Conservation (phyloP, 176 grass and related monocot species). For the Eleusine indica region DNA sequence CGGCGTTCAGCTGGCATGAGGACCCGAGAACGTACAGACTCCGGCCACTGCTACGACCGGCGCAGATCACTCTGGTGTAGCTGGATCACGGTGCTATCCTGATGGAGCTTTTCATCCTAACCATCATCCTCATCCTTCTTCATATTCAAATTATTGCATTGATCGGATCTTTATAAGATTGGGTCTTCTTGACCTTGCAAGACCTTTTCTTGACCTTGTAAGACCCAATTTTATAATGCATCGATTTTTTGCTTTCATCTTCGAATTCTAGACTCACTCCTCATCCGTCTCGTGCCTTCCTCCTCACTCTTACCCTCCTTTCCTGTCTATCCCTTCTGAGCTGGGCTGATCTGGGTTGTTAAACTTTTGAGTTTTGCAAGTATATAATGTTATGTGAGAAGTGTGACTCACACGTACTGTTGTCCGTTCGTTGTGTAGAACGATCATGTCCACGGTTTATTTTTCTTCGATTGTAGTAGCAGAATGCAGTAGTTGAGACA, state of each 20-base stretch:
- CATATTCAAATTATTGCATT: fast-evolving
- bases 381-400: not conserved
- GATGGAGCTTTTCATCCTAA: constrained; percentile 62
- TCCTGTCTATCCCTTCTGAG: constrained; percentile 87
- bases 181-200: constrained; percentile 91
- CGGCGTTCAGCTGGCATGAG: not conserved
- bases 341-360: constrained; percentile 27
- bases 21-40: not conserved
- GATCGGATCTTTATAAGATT: fast-evolving
- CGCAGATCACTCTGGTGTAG: not conserved
- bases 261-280: fast-evolving
- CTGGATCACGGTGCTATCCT: constrained; percentile 53
- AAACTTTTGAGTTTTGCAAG: not conserved
- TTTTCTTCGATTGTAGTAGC: constrained; percentile 11
- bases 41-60: not conserved
- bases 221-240: constrained; percentile 34
- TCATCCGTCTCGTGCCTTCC: fast-evolving
- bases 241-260: not conserved
- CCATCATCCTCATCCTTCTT: not conserved
- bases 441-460: not conserved
- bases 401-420: not conserved
- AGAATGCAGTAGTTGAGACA: constrained; percentile 24
- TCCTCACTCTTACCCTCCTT: not conserved
- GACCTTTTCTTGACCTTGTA: constrained; percentile 99
- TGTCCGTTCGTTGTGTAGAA: not conserved